Evolutionary conservation across 2,329 filamentous ascomycete species (phyloP), one percentile per base, ranked within the genome.

Genomic region (Setomelanomma holmii): DNA sequence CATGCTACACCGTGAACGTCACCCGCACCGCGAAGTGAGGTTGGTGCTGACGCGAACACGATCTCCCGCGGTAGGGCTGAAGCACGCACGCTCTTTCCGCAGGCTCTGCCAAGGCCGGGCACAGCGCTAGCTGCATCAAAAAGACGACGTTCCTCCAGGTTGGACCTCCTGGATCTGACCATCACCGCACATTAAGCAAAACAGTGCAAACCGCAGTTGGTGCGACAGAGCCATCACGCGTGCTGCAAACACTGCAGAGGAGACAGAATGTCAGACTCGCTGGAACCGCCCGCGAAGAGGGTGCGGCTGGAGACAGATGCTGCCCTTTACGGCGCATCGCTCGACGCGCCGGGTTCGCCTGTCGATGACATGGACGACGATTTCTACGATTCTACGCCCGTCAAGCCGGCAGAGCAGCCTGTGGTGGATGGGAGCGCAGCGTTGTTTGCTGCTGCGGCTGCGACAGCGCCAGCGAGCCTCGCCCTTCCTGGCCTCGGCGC

Each of bases 221-320:
- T 59, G 50, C 57, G 57, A 48, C 61, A 64, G 61, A 34, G 44
- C 61, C 49, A 61, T 45, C 53, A 60, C 64, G 58, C 64, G 62
- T 63, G 62, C 59, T 61, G 53, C 64, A 58, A 51, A 63, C 46
- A 55, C 58, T 64, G 61, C 52, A 60, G 61, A 68, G 63, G 51
- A 53, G 51, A 63, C 53, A 59, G 55, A 53, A 72, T 73, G 67
- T 66, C 70, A 60, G 68, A 74, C 66, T 64, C 66, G 59, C 56
- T 63, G 58, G 69, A 70, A 67, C 71, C 70, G 58, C 76, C 76
- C 36, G 69, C 73, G 50, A 78, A 79, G 69, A 72, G 73, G 64
- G 71, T 71, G 54, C 68, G 73, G 60, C 66, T 76, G 48, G 64
- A 71, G 49, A 58, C 64, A 56, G 76, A 78, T 56, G 72, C 64